phyloP scores from a whole-genome alignment of 2,329 filamentous ascomycete species.

The Xylaria sp. region DNA sequence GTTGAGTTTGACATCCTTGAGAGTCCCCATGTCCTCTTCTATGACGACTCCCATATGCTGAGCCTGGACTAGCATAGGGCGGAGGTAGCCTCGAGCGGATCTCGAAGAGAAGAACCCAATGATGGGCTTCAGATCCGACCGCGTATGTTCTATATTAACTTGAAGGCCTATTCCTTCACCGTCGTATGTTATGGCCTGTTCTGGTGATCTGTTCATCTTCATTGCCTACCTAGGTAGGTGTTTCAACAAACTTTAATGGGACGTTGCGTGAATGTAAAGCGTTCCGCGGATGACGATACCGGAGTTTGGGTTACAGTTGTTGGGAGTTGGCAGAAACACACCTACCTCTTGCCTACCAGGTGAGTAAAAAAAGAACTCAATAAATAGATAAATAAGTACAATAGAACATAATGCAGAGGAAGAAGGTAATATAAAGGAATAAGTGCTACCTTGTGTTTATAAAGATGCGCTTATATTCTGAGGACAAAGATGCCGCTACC shows the following conservation, averaged over 20 bases:
- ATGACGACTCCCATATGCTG: background rate
- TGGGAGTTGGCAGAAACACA: too few relatives aligned
- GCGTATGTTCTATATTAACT: slow-evolving; percentile 20
- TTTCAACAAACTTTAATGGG: background rate
- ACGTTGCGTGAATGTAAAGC: background rate
- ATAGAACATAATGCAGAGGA: too few relatives aligned
- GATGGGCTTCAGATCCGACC: slow-evolving; percentile 24
- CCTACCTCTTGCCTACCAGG: too few relatives aligned
- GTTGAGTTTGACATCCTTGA: slow-evolving; percentile 1
- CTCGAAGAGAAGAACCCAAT: slow-evolving; percentile 15
- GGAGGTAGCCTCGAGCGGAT: slow-evolving; percentile 3
- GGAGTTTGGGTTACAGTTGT: background rate
- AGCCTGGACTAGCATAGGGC: background rate
- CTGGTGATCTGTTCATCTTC: background rate
- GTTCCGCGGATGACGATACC: background rate
- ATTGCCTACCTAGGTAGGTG: background rate
- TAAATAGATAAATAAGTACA: too few relatives aligned
- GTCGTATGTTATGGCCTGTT: background rate
- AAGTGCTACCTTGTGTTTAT: too few relatives aligned
- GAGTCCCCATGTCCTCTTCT: slow-evolving; percentile 7
- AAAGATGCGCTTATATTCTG: too few relatives aligned
- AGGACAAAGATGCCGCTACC: too few relatives aligned
- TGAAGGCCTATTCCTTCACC: slow-evolving; percentile 1
- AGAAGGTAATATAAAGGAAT: too few relatives aligned
- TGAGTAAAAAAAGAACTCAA: too few relatives aligned